Conservation (phyloP, 2,329 filamentous ascomycete genomes). For the Chaetothyriales sp. region DNA sequence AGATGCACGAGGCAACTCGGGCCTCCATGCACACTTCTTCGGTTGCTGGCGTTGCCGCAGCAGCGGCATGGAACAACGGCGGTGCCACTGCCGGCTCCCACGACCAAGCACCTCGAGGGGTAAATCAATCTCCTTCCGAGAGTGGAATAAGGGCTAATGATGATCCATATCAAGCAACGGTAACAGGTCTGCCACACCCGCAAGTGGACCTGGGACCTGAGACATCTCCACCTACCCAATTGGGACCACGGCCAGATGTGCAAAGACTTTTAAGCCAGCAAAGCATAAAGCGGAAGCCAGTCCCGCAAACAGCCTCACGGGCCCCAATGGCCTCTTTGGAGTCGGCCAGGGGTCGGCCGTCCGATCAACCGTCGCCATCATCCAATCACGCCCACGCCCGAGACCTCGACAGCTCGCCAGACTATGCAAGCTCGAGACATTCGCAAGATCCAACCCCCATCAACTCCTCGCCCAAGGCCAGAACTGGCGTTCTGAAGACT, state of each 20-base stretch:
- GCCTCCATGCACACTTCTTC: constrained; percentile 25
- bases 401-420: constrained; percentile 52
- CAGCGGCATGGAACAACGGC: constrained; percentile 27
- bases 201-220: background rate
- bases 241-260: constrained; percentile 2
- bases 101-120: constrained; percentile 27
- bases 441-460: constrained; percentile 27
- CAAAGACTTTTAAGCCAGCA: constrained; percentile 21
- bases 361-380: constrained; percentile 7
- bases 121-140: constrained; percentile 21
- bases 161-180: constrained; percentile 22
- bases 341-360: constrained; percentile 25
- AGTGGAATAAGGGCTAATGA: constrained; percentile 5
- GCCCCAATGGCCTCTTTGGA: background rate
- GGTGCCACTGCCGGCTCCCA: constrained; percentile 17
- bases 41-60: constrained; percentile 27
- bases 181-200: constrained; percentile 13
- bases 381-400: constrained; percentile 39
- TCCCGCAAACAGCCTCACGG: constrained; percentile 27
- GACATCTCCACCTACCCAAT: constrained; percentile 6
- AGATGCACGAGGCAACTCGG: constrained; percentile 59
- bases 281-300: constrained; percentile 39
- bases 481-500: constrained; percentile 68
- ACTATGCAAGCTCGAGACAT: constrained; percentile 60
- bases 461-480: constrained; percentile 41